Conservation (phyloP, 169 alveolate species). For the Cryptosporidium sp. region DNA sequence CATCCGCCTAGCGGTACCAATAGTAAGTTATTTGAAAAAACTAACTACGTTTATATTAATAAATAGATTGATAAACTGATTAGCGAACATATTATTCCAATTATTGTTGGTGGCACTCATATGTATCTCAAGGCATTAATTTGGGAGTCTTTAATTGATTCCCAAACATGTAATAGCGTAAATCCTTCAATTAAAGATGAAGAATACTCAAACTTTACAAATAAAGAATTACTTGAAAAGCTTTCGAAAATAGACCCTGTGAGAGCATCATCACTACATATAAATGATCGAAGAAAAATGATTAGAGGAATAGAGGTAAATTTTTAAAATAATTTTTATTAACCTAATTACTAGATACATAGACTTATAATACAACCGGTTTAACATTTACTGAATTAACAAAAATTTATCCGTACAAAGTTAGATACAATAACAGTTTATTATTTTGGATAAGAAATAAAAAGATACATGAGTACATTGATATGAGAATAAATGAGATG, state of each 20-base stretch:
- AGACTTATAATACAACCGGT: constrained; percentile 26
- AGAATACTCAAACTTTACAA: constrained; percentile 34
- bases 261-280: constrained; percentile 45
- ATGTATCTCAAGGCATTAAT: constrained; percentile 54
- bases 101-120: constrained; percentile 71
- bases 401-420: constrained; percentile 13
- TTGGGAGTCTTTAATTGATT: constrained; percentile 59
- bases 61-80: constrained; percentile 26
- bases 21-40: constrained; percentile 29
- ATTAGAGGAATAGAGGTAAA: constrained; percentile 63
- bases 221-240: neutral
- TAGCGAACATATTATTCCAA: constrained; percentile 6
- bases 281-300: constrained; percentile 54
- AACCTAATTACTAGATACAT: neutral
- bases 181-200: constrained; percentile 55
- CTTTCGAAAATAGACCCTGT: constrained; percentile 32
- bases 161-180: neutral
- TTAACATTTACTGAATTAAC: constrained; percentile 9
- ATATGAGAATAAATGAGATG: neutral
- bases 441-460: constrained; percentile 43
- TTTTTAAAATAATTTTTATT: neutral
- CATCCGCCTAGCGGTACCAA: constrained; percentile 24
- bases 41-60: neutral
- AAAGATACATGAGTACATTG: neutral
- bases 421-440: constrained; percentile 18